Percentiles rank a stretch among this genome's conserved stretches.
phyloP scores from a whole-genome alignment of 495 filamentous ascomycete genomes.

The Melanomma pulvis-pyrius region DNA sequence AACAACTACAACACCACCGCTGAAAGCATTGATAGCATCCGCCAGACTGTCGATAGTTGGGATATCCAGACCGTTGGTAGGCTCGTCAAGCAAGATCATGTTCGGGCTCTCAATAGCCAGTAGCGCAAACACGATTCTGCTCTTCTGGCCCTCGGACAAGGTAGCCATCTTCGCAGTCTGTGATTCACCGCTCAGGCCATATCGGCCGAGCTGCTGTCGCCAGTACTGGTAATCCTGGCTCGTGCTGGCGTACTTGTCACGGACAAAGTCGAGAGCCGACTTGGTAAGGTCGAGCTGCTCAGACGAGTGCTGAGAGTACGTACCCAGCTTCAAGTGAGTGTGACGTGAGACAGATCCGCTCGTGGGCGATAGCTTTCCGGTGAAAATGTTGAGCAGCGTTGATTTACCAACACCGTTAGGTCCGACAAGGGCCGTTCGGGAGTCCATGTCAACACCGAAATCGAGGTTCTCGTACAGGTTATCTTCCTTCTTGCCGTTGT shows the following conservation, averaged over 20 bases:
- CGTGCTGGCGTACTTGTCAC: conserved; percentile 87
- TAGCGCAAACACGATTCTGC: conserved; percentile 94
- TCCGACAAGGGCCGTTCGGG: conserved; percentile 92
- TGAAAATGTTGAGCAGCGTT: conserved; percentile 97
- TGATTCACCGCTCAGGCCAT: conserved; percentile 85
- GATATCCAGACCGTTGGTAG: conserved; percentile 99
- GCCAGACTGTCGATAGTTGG: conserved; percentile 97
- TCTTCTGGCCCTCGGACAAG: conserved; percentile 95
- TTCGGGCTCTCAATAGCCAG: conserved; percentile 95
- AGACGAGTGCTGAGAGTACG: conserved; percentile 97
- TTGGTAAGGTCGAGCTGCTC: conserved; percentile 99
- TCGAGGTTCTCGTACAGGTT: conserved; percentile 96
- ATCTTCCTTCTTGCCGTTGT: conserved; percentile 85
- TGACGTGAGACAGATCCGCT: conserved; percentile 80
- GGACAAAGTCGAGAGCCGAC: conserved; percentile 94
- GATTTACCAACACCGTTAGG: conserved; percentile 99
- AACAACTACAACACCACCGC: conserved; percentile 95
- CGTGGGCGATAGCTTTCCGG: conserved; percentile 88
- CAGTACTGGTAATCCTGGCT: conserved; percentile 99
- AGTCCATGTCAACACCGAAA: conserved; percentile 99
- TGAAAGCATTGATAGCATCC: conserved; percentile 95
- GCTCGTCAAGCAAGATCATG: conserved; percentile 97
- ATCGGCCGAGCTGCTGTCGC: conserved; percentile 94
- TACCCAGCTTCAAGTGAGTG: conserved; percentile 95
- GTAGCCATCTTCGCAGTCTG: conserved; percentile 99